Evolutionary conservation across 2,329 filamentous ascomycete genomes (phyloP).

Genomic region (Gaeumannomyces tritici): DNA sequence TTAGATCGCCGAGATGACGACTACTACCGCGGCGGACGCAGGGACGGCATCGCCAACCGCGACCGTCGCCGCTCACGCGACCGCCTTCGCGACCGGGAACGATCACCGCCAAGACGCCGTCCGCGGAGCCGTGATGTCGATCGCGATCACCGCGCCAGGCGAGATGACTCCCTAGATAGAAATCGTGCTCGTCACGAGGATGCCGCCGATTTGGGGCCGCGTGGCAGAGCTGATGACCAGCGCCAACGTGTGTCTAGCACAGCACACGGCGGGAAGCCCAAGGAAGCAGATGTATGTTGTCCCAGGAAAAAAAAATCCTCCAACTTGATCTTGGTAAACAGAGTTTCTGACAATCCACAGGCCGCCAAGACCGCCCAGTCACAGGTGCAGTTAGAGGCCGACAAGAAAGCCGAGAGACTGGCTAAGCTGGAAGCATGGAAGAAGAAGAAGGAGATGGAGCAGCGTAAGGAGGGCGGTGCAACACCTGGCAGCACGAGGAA

Average conservation of each 20-base stretch:
- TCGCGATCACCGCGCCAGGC: slow-evolving; percentile 56
- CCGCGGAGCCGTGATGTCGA: slow-evolving; percentile 55
- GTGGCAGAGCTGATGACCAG: slow-evolving; percentile 57
- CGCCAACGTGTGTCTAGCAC: slow-evolving; percentile 41
- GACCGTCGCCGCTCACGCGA: slow-evolving; percentile 60
- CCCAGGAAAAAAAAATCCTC: neutral
- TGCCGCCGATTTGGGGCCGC: slow-evolving; percentile 60
- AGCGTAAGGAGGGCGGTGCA: slow-evolving; percentile 61
- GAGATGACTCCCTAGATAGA: slow-evolving; percentile 65
- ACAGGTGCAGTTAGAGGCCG: slow-evolving; percentile 52
- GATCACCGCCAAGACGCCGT: slow-evolving; percentile 46
- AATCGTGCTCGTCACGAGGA: slow-evolving; percentile 54
- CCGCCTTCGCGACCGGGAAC: slow-evolving; percentile 46
- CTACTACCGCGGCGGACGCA: slow-evolving; percentile 48
- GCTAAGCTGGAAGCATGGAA: slow-evolving; percentile 88
- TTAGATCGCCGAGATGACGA: slow-evolving; percentile 58
- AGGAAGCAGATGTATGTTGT: slow-evolving; percentile 47
- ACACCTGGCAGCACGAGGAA: slow-evolving; percentile 55
- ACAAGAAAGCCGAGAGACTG: slow-evolving; percentile 71
- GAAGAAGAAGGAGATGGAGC: slow-evolving; percentile 72
- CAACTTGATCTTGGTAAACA: neutral
- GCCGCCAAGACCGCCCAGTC: slow-evolving; percentile 41
- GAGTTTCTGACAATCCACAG: slow-evolving; percentile 24
- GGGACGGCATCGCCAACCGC: slow-evolving; percentile 38
- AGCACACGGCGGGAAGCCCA: slow-evolving; percentile 36